These are phyloP conservation scores for Aureobasidium zeae DNA, from an alignment of 2,329 filamentous ascomycete species.

Conservation along the genomic window DNA sequence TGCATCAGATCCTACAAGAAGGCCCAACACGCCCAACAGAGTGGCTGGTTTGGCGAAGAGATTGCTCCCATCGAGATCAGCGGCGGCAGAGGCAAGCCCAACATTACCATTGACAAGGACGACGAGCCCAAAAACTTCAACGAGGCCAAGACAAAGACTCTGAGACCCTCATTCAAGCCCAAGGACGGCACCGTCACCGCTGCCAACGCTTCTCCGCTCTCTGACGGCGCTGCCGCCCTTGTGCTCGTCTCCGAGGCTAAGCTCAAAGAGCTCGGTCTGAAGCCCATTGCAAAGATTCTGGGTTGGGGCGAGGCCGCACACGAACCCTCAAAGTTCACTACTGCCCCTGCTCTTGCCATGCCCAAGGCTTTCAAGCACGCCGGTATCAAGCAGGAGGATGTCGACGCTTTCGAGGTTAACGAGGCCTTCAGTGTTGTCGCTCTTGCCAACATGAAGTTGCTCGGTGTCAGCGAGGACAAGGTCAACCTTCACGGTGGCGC, in stretches of 20 bases:
- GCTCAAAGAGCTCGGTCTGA: constrained; percentile 82
- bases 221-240: constrained; percentile 85
- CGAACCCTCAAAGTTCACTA: constrained; percentile 90
- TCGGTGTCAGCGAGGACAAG: constrained; percentile 68
- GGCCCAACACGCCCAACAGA: constrained; percentile 75
- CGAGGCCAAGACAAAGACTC: constrained; percentile 41
- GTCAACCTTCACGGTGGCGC: constrained; percentile 94
- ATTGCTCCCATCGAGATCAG: constrained; percentile 84
- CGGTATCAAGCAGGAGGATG: constrained; percentile 62
- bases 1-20: constrained; percentile 92
- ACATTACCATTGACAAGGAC: constrained; percentile 69
- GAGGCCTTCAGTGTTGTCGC: constrained; percentile 97
- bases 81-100: constrained; percentile 82
- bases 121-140: constrained; percentile 88
- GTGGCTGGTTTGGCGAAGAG: constrained; percentile 72
- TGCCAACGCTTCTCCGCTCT: constrained; percentile 91
- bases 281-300: constrained; percentile 89
- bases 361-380: constrained; percentile 97
- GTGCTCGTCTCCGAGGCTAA: constrained; percentile 92
- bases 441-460: constrained; percentile 89
- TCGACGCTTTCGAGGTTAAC: constrained; percentile 98
- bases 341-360: constrained; percentile 83
- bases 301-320: constrained; percentile 95
- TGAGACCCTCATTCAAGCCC: constrained; percentile 71
- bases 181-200: constrained; percentile 84